A percentile compares a stretch with the other conserved stretches of the same genome.
Evolutionary conservation across 2,329 filamentous ascomycete genomes (phyloP).

Genomic region (Aureobasidium sp.): DNA sequence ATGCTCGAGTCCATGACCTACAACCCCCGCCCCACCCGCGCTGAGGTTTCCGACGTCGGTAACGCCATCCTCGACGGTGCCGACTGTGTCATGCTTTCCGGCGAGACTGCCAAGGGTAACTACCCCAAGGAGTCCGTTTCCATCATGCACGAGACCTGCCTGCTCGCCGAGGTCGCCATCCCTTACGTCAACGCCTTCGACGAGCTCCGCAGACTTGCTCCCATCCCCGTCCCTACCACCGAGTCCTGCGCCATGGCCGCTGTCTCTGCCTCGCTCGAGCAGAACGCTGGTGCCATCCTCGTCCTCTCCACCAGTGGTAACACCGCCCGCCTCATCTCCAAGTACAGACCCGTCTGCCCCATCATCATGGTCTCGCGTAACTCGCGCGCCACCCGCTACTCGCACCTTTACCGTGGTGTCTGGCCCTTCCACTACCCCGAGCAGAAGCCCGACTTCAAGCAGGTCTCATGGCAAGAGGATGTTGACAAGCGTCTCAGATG

Average conservation of each 20-base stretch:
- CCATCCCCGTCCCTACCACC: conserved; percentile 75
- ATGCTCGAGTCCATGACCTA: conserved; percentile 99
- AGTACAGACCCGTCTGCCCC: conserved; percentile 97
- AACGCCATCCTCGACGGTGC: conserved; percentile 96
- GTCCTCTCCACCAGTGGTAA: conserved; percentile 90
- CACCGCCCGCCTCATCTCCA: conserved; percentile 90
- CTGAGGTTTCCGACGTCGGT: conserved; percentile 96
- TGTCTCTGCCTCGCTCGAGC: conserved; percentile 87
- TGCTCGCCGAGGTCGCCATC: conserved; percentile 94
- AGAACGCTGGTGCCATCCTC: conserved; percentile 92
- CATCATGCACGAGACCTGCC: conserved; percentile 98
- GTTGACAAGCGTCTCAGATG: conserved; percentile 96
- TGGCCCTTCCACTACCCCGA: conserved; percentile 95
- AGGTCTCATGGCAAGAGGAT: conserved; percentile 96
- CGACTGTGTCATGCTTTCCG: conserved; percentile 99
- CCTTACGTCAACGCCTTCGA: conserved; percentile 96
- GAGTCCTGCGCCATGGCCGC: conserved; percentile 96
- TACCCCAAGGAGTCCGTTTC: conserved; percentile 87
- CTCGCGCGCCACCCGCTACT: conserved; percentile 73
- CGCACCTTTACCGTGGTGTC: conserved; percentile 92
- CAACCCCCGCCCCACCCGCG: conserved; percentile 95
- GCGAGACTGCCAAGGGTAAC: conserved; percentile 95
- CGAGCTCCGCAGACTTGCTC: conserved; percentile 77
- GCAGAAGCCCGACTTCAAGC: conserved; percentile 86
- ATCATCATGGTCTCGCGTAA: conserved; percentile 99